A percentile compares a stretch with the other conserved stretches of the same genome.
Evolutionary conservation across 1,139 yeast genomes (phyloP).

Genomic region (Magnusiomyces starmeri): DNA sequence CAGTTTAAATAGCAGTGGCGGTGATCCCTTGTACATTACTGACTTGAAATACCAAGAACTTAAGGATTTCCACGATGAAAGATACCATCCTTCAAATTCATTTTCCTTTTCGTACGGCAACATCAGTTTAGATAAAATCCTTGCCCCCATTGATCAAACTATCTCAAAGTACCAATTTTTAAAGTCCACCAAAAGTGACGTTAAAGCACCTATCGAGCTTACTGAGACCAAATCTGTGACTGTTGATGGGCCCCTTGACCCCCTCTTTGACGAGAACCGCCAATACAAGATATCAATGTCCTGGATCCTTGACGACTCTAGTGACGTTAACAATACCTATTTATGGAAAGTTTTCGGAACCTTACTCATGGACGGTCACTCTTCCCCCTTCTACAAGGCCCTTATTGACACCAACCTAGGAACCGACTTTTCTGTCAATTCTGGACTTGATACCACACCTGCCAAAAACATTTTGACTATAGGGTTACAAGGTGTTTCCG

Average conservation of each 20-base stretch:
- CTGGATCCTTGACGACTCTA: constrained; percentile 77
- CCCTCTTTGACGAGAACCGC: constrained; percentile 62
- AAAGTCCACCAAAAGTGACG: constrained; percentile 35
- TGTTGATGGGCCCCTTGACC: constrained; percentile 72
- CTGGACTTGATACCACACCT: constrained; percentile 82
- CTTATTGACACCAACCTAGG: constrained; percentile 81
- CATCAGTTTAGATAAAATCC: constrained; percentile 55
- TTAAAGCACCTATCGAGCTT: constrained; percentile 41
- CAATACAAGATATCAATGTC: constrained; percentile 79
- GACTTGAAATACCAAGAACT: constrained; percentile 67
- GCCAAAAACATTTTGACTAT: constrained; percentile 71
- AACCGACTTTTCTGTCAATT: constrained; percentile 77
- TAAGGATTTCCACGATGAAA: constrained; percentile 59
- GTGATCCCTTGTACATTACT: constrained; percentile 81
- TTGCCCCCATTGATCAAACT: constrained; percentile 49
- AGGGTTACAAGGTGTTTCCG: constrained; percentile 72
- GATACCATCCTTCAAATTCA: constrained; percentile 89
- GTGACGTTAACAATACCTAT: constrained; percentile 62
- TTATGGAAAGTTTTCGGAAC: constrained; percentile 66
- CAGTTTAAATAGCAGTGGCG: constrained; percentile 82
- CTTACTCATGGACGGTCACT: constrained; percentile 82
- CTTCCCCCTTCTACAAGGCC: constrained; percentile 79
- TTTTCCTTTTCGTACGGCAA: constrained; percentile 84
- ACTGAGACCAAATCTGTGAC: constrained; percentile 33
- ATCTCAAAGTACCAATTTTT: constrained; percentile 43